phyloP scores from a whole-genome alignment of 306 rosid species.

The Dryas octopetala region DNA sequence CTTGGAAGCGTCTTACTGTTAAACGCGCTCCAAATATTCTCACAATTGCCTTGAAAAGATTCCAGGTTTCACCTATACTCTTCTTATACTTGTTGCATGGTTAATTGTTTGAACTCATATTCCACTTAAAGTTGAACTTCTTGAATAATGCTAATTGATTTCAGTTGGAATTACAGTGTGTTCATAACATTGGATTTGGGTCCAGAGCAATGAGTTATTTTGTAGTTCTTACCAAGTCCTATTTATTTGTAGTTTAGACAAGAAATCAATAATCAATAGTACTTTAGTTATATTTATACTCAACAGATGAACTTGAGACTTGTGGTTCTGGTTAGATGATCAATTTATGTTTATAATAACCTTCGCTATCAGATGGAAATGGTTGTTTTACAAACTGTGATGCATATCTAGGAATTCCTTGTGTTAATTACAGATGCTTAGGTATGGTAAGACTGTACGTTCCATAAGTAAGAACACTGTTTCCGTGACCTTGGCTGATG shows the following conservation, averaged over 20 bases:
- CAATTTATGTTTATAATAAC: neutral
- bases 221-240: neutral
- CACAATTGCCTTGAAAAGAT: constrained; percentile 94
- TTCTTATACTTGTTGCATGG: constrained; percentile 14
- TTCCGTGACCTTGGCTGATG: neutral
- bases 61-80: constrained; percentile 65
- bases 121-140: neutral
- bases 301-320: neutral
- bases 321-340: neutral
- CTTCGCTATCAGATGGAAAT: neutral
- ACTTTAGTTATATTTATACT: neutral
- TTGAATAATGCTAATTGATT: neutral
- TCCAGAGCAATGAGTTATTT: neutral
- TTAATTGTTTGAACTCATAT: constrained; percentile 9
- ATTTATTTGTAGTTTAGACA: neutral
- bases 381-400: neutral
- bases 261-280: neutral
- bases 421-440: neutral
- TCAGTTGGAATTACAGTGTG: neutral
- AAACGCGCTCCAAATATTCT: constrained; percentile 87
- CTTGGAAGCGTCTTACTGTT: constrained; percentile 82
- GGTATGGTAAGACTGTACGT: neutral
- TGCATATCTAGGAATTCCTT: neutral
- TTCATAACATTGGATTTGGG: neutral
- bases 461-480: neutral